Percentiles rank a stretch among this genome's conserved stretches.
phyloP scores from a whole-genome alignment of 495 filamentous ascomycete species.

The Mycothermus thermophilus region DNA sequence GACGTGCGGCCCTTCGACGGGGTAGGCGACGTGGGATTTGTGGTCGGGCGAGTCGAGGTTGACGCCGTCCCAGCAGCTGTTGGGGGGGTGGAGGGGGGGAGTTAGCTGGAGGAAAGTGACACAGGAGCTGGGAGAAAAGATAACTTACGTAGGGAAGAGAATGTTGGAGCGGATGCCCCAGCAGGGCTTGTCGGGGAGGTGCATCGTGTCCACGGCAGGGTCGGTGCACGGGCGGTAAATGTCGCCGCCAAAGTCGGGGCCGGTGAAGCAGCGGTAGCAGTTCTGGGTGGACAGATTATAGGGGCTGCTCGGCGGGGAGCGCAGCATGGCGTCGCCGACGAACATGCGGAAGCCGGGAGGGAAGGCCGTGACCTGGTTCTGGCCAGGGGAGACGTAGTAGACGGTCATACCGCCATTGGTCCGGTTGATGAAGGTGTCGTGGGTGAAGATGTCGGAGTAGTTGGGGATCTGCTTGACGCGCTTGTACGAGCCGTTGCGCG shows the following conservation, averaged over 20 bases:
- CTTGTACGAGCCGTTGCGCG: slow-evolving; percentile 32
- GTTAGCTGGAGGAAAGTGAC: no score
- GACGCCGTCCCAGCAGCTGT: slow-evolving; percentile 23
- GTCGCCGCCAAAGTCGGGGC: slow-evolving; percentile 18
- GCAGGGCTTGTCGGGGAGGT: slow-evolving; percentile 27
- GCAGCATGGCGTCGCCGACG: slow-evolving; percentile 10
- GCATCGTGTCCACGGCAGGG: slow-evolving; percentile 11
- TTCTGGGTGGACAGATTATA: slow-evolving; percentile 9
- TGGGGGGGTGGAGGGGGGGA: no score
- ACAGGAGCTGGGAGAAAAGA: background rate
- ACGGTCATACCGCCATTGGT: slow-evolving; percentile 29
- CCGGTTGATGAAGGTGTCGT: slow-evolving; percentile 20
- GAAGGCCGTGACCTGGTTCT: slow-evolving; percentile 26
- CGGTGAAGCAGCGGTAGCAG: slow-evolving; percentile 24
- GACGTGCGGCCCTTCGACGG: slow-evolving; percentile 19
- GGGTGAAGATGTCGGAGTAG: slow-evolving; percentile 3
- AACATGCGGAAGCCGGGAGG: slow-evolving; percentile 19
- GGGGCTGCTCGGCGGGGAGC: slow-evolving; percentile 1
- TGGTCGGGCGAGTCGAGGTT: slow-evolving; percentile 22
- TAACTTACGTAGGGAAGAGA: slow-evolving; percentile 4
- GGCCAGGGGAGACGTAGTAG: slow-evolving; percentile 27
- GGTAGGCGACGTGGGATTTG: slow-evolving; percentile 21
- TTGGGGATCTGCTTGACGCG: slow-evolving; percentile 20
- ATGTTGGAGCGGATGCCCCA: slow-evolving; percentile 14
- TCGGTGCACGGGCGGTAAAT: slow-evolving; percentile 12